These are phyloP conservation scores for Saccharomyces eubayanus DNA, from an alignment of 805 yeast genomes.

Conservation along the genomic window DNA sequence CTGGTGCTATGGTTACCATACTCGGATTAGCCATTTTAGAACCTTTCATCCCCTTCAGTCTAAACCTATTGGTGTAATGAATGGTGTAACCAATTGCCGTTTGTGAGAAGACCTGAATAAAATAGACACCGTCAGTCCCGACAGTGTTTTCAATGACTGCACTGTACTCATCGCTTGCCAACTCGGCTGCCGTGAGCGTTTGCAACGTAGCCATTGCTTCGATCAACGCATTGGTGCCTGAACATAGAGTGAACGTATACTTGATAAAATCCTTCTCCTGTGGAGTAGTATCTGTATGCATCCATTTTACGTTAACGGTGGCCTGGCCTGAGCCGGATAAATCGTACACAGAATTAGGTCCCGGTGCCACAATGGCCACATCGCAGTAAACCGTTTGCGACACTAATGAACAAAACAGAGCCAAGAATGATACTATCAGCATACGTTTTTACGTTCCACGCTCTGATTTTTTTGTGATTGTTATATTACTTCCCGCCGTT, in stretches of 20 bases:
- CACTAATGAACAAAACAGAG: not conserved
- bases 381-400: not conserved
- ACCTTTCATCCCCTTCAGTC: slow-evolving; percentile 68
- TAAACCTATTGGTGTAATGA: slow-evolving; percentile 60
- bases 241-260: slow-evolving; percentile 52
- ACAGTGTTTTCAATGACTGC: slow-evolving; percentile 36
- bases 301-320: slow-evolving; percentile 37
- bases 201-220: slow-evolving; percentile 33
- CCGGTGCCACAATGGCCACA: slow-evolving; percentile 6
- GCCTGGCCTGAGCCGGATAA: slow-evolving; percentile 16
- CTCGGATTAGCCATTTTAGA: slow-evolving; percentile 34
- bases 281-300: slow-evolving; percentile 44
- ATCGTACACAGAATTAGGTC: slow-evolving; percentile 7
- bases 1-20: slow-evolving; percentile 32
- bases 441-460: not conserved
- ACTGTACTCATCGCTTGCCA: slow-evolving; percentile 30
- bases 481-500: not conserved
- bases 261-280: slow-evolving; percentile 35
- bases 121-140: slow-evolving; percentile 60
- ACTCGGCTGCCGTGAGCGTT: slow-evolving; percentile 24
- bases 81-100: slow-evolving; percentile 42
- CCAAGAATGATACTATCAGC: not conserved
- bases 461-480: not conserved
- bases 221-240: slow-evolving; percentile 53
- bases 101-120: slow-evolving; percentile 55